Evolutionary conservation across 495 filamentous ascomycete species (phyloP).

Genomic region (Amniculicola lignicola): DNA sequence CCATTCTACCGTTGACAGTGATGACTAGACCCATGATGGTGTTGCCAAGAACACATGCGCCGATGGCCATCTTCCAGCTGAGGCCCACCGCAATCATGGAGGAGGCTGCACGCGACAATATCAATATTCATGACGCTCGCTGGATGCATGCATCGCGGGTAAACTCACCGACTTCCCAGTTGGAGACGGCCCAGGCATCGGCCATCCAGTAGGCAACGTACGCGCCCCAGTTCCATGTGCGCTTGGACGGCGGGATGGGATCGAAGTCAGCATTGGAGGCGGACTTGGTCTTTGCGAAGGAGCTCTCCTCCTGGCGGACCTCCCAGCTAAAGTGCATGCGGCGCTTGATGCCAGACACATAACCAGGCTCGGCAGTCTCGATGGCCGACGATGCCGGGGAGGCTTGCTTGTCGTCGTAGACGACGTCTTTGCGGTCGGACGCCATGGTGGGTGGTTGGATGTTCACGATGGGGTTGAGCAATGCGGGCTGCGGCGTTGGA

Average conservation of each 20-base stretch:
- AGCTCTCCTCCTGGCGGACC: conserved; percentile 27
- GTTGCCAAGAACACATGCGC: conserved; percentile 31
- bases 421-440: conserved; percentile 4
- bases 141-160: conserved; percentile 3
- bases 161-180: conserved; percentile 34
- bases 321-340: conserved; percentile 22
- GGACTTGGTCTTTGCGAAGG: conserved; percentile 12
- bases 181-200: conserved; percentile 34
- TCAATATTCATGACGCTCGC: not conserved
- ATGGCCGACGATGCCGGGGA: conserved; percentile 3
- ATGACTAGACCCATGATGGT: conserved; percentile 31
- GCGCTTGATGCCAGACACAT: conserved; percentile 13
- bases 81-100: conserved; percentile 31
- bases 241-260: conserved; percentile 31
- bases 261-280: conserved; percentile 34
- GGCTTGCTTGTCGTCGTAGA: conserved; percentile 13
- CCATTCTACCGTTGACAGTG: conserved; percentile 31
- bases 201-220: conserved; percentile 36
- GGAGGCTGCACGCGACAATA: conserved; percentile 4
- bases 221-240: conserved; percentile 21
- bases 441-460: conserved; percentile 13
- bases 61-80: conserved; percentile 31
- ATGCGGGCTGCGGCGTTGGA: not conserved
- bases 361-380: conserved; percentile 6
- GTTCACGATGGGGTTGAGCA: not conserved